Base-by-base conservation (phyloP, 1,284 basidiomycete genomes). In the Grifola frondosa region DNA sequence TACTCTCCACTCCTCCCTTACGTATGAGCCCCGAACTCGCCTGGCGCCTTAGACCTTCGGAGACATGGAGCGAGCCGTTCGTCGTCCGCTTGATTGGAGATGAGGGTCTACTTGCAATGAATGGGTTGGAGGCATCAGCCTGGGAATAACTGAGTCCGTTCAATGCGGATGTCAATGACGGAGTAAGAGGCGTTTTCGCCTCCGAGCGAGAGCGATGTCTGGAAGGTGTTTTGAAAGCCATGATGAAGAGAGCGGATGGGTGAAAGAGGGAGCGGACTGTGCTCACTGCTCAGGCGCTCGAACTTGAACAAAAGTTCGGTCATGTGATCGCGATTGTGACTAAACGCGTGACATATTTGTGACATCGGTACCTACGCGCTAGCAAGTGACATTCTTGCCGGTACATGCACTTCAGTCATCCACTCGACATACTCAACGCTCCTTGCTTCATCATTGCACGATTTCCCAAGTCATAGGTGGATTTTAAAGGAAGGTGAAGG, bases 1-100 rank as follows among this genome's bases (percentile, higher is more conserved):
- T 73, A 50, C 81, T 84, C 61, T 90, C 88, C 12, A 88, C 65
- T 6, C 86, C 86, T 23, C 87, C 88, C 49, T 80, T 85, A 23
- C 84, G 69, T 47, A 90, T 80, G 9, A 90, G 74, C 4, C 84
- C 84, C 3, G 63, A 64, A 46, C 73, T 78, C 0, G 83, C 81
- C 56, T 88, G 84, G 2, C 77, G 71, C 35, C 78, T 70, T 5
- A 85, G 61, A 3, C 73, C 72, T 35, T 79, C 78, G 0, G 74
- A 74, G 26, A 80, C 68, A 16, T 74, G 67, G 30, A 80, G 73
- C 2, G 66, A 56, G 30, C 71, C 67, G 5, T 70, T 68, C 0
- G 75, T 71, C 1, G 74, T 63, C 12, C 80, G 73, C 60, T 88
- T 88, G 13, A 79, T 67, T 1, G 86, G 86, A 2, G 84, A 86